Evolutionary conservation across 108 stramenopile genomes (phyloP).

Genomic region (Cyclotella kingstonii): DNA sequence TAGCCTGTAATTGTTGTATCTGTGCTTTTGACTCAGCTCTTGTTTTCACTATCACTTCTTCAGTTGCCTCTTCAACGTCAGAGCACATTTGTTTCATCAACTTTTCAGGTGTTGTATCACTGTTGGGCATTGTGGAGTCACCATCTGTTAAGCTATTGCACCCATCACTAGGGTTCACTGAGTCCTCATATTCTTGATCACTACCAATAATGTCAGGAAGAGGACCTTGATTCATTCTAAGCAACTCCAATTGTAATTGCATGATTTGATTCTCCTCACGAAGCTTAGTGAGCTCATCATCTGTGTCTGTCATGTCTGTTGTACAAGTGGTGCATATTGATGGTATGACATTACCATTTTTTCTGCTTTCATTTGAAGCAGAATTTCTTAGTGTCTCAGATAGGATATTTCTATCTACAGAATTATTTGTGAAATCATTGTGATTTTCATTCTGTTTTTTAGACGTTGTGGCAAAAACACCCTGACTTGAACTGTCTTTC

Average conservation of each 20-base stretch:
- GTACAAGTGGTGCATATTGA: conserved; percentile 27
- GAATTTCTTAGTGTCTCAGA: too few relatives aligned
- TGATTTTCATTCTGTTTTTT: too few relatives aligned
- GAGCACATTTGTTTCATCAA: conserved; percentile 17
- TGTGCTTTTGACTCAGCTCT: conserved; percentile 14
- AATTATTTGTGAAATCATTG: too few relatives aligned
- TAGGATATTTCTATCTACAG: too few relatives aligned
- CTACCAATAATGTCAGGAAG: conserved; percentile 6
- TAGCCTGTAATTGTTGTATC: conserved; percentile 2
- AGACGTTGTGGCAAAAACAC: too few relatives aligned
- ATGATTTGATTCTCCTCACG: conserved; percentile 34
- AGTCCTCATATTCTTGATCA: conserved; percentile 33
- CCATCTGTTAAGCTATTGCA: not conserved
- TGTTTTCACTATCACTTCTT: conserved; percentile 12
- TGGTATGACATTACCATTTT: not conserved
- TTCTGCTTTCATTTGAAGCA: not conserved
- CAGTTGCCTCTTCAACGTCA: conserved; percentile 16
- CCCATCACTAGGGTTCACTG: conserved; percentile 26
- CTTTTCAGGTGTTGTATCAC: not conserved
- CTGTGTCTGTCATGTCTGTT: conserved; percentile 15
- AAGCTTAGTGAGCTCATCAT: conserved; percentile 22
- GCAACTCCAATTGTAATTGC: conserved; percentile 12
- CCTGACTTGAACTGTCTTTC: too few relatives aligned
- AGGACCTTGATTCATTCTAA: conserved; percentile 10
- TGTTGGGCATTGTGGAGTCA: conserved; percentile 2